These are phyloP conservation scores for Murraya paniculata DNA, from an alignment of 345 rosid species.

Conservation along the genomic window DNA sequence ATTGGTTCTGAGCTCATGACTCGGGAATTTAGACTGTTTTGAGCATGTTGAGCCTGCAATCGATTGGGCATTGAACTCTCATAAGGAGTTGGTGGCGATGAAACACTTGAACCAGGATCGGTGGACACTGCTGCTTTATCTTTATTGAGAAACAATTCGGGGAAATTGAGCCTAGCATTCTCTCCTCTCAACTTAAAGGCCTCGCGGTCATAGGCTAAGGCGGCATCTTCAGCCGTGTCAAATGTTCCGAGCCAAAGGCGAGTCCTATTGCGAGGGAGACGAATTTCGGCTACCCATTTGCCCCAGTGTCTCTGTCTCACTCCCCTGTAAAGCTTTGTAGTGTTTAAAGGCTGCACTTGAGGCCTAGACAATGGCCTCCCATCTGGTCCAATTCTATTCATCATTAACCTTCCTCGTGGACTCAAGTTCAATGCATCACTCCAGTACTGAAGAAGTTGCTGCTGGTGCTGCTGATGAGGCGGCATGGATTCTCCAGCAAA, in stretches of 20 bases:
- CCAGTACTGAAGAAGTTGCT: conserved; percentile 63
- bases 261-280: conserved; percentile 84
- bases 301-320: conserved; percentile 98
- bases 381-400: conserved; percentile 63
- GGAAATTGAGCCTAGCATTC: conserved; percentile 86
- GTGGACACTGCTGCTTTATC: conserved; percentile 31
- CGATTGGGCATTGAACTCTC: conserved; percentile 20
- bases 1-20: conserved; percentile 7
- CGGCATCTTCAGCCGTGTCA: conserved; percentile 93
- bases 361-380: conserved; percentile 52
- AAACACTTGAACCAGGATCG: conserved; percentile 27
- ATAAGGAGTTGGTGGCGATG: conserved; percentile 25
- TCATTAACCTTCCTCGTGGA: conserved; percentile 79
- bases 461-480: conserved; percentile 50
- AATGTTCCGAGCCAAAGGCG: conserved; percentile 96
- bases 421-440: conserved; percentile 59
- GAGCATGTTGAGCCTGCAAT: conserved; percentile 19
- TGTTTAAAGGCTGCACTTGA: conserved; percentile 58
- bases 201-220: conserved; percentile 88
- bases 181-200: conserved; percentile 85
- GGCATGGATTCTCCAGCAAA: conserved; percentile 28
- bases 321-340: conserved; percentile 86
- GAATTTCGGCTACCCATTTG: conserved; percentile 98
- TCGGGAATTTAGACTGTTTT: conserved; percentile 21
- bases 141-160: conserved; percentile 68